Evolutionary conservation across 768 basidiomycete species (phyloP).

Genomic region (Tephrocybe sp.): DNA sequence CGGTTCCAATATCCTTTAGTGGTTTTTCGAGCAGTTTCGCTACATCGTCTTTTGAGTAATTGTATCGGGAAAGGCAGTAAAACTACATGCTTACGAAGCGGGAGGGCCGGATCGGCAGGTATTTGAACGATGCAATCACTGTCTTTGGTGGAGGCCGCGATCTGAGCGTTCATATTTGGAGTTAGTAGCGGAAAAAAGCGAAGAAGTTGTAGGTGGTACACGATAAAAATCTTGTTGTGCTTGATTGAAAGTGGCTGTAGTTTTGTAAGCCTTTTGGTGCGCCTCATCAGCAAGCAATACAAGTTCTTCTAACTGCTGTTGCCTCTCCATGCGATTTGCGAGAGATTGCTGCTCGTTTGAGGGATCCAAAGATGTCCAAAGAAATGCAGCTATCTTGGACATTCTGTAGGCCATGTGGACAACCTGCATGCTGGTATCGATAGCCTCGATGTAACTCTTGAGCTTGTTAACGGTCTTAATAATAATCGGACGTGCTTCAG

Average conservation of each 20-base stretch:
- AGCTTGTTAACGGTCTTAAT: constrained; percentile 14
- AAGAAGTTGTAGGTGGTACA: constrained; percentile 18
- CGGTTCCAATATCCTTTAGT: constrained; percentile 33
- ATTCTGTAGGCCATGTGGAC: constrained; percentile 16
- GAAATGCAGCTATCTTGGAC: constrained; percentile 12
- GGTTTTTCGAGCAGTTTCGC: constrained; percentile 29
- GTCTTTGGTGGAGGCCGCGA: constrained; percentile 37
- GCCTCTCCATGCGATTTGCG: constrained; percentile 1
- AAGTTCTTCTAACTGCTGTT: constrained; percentile 16
- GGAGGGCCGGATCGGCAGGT: constrained; percentile 32
- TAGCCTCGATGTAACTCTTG: constrained; percentile 15
- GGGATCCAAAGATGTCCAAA: constrained; percentile 1
- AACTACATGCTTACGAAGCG: constrained; percentile 24
- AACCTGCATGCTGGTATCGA: constrained; percentile 17
- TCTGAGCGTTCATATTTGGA: constrained; percentile 18
- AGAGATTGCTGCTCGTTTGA: constrained; percentile 1
- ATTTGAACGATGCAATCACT: constrained; percentile 27
- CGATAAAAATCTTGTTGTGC: constrained; percentile 35
- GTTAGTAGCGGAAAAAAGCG: neutral
- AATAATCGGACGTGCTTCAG: constrained; percentile 15
- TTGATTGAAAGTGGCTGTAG: constrained; percentile 25
- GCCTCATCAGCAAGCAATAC: constrained; percentile 25
- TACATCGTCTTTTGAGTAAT: constrained; percentile 3
- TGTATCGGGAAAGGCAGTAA: neutral
- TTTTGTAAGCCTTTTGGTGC: constrained; percentile 23